Evolutionary conservation across 805 yeast genomes (phyloP), one percentile per base, ranked within the genome.

Genomic region (Candida montana): DNA sequence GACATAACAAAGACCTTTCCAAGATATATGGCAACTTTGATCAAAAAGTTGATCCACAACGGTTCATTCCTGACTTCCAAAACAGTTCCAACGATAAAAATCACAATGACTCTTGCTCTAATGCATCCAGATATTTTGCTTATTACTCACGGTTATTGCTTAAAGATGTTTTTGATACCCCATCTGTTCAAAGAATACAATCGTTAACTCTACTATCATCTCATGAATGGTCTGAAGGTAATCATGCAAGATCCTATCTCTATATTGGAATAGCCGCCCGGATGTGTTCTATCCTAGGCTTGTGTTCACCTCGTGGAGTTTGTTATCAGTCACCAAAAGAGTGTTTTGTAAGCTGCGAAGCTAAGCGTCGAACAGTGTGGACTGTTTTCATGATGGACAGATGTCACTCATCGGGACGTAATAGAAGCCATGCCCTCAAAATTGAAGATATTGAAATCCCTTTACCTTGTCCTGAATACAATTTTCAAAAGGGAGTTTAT

Each of bases 141-240:
- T 66, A 65, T 63, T 68, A 67, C 44, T 67, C 69, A 4, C 52
- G 68, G 35, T 42, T 45, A 24, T 31, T 50, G 9, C 41, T 67
- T 24, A 55, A 56, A 31, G 61, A 62, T 28, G 64, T 58, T 9
- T 65, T 67, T 49, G 71, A 66, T 44, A 57, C 62, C 28, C 70
- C 71, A 5, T 53, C 68, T 2, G 52, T 67, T 10, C 69, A 63
- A 39, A 44, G 68, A 20, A 62, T 65, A 6, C 72, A 66, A 43
- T 67, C 69, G 1, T 48, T 67, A 19, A 47, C 64, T 1, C 52
- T 67, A 33, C 44, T 66, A 6, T 62, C 68, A 33, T 56, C 66
- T 40, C 70, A 67, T 51, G 69, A 66, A 45, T 66, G 71, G 71
- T 67, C 68, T 4, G 68, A 64, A 40, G 64, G 63, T 16, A 63